phyloP scores from a whole-genome alignment of 495 filamentous ascomycete genomes.

The Tuber brumale region DNA sequence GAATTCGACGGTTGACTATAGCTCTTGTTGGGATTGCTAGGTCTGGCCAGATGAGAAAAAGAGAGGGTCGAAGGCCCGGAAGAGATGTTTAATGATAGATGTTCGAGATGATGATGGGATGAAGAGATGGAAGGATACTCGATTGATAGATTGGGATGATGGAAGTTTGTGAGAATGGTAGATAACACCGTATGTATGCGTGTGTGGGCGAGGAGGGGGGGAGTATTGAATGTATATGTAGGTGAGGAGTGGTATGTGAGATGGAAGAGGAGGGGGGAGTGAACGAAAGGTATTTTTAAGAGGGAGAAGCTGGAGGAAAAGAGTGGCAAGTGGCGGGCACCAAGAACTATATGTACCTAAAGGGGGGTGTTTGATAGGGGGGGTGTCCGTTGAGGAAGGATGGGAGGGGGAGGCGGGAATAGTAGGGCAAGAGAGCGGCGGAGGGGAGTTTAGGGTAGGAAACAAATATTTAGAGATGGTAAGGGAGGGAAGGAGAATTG shows the following conservation, averaged over 20 bases:
- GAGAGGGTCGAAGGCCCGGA: background rate
- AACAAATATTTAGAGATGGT: conserved; percentile 23
- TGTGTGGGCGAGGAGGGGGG: conserved; percentile 10
- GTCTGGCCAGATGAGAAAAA: background rate
- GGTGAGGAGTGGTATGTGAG: conserved; percentile 12
- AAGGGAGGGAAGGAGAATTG: conserved; percentile 22
- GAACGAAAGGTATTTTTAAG: conserved; percentile 18
- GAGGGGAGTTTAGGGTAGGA: conserved; percentile 19
- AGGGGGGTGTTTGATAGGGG: conserved; percentile 4
- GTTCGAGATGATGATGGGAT: conserved; percentile 1
- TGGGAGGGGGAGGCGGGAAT: conserved; percentile 11
- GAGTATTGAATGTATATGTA: conserved; percentile 23
- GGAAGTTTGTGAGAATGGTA: conserved; percentile 5
- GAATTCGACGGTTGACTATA: conserved; percentile 29
- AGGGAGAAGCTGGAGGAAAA: conserved; percentile 34
- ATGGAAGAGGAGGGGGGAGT: conserved; percentile 11
- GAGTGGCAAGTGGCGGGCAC: conserved; percentile 31
- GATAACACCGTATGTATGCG: background rate
- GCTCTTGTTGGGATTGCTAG: conserved; percentile 7
- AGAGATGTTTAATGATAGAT: background rate
- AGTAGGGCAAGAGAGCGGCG: conserved; percentile 4
- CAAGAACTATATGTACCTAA: conserved; percentile 38
- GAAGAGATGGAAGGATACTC: conserved; percentile 1
- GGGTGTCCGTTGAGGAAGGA: conserved; percentile 11
- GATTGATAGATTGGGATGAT: conserved; percentile 14